Evolutionary conservation across 2,329 filamentous ascomycete species (phyloP), one percentile per base, ranked within the genome.

Genomic region (Colletotrichum tofieldiae): DNA sequence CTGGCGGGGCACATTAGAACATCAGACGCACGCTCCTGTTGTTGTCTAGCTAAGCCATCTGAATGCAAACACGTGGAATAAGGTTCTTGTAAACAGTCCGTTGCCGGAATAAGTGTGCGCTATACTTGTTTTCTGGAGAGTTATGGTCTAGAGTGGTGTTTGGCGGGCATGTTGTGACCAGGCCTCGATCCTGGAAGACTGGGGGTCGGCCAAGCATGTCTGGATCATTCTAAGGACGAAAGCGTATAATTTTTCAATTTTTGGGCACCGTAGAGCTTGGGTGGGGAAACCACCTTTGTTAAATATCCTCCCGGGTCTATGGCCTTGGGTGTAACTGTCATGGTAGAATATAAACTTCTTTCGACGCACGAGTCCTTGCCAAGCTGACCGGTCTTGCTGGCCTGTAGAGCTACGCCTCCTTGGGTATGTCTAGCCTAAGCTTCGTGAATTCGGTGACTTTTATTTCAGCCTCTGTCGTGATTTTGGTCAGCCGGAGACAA

Each of bases 161-260:
- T 39, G 56, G 56, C 39, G 56, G 16, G 6, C 7, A n/a, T 20
- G 9, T 16, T 12, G 16, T 60, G 37, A 32, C 5, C n/a, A 45
- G 11, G 18, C 39, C 8, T 43, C 20, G 4, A 7, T 18, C 23
- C 26, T 8, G 49, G 49, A 8, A 18, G 49, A 26, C 20, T n/a
- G 35, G 6, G 43, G 1, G 7, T 12, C 16, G 1, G 43, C 35
- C 41, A 32, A 37, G 65, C 14, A 69, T 59, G 69, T 65, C 65
- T 62, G 58, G 69, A 18, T 37, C 58, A 35, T 64, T 59, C 58
- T 12, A 23, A 45, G 12, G 58, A 59, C 5, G 58, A 12, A 58
- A 63, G 51, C 65, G 59, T 59, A 12, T 1, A 26, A 5, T 3
- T 12, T 23, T 26, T 11, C 3, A 5, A 39, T 12, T 20, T 41